Conservation (phyloP, 345 rosid species). For the Pistacia vera region DNA sequence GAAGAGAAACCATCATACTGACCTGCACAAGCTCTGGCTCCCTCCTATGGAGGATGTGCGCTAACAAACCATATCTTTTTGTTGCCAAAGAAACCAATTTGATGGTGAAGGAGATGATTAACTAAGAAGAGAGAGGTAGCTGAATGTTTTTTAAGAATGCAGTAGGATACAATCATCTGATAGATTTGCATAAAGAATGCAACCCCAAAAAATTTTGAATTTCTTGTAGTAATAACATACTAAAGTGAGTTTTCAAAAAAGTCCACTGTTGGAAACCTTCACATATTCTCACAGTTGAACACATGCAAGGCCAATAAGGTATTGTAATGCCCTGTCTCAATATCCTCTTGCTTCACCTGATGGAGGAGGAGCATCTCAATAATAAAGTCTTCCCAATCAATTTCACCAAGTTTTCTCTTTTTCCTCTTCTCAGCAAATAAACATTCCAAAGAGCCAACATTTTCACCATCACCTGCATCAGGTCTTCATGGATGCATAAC, state of each 20-base stretch:
- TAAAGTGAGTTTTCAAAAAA: too few species aligned
- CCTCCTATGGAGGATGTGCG: constrained; percentile 97
- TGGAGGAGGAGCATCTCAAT: constrained; percentile 79
- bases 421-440: constrained; percentile 36
- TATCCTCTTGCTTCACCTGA: constrained; percentile 72
- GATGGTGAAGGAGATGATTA: constrained; percentile 12
- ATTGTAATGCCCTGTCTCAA: constrained; percentile 80
- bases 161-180: constrained; percentile 95
- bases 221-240: too few species aligned
- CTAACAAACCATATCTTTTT: constrained; percentile 98
- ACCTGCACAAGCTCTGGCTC: constrained; percentile 87
- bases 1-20: constrained; percentile 18
- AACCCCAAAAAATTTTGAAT: constrained; percentile 36
- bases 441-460: constrained; percentile 10
- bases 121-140: constrained; percentile 4
- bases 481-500: constrained; percentile 45
- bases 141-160: constrained; percentile 3
- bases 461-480: constrained; percentile 18
- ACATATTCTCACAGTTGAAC: constrained; percentile 53
- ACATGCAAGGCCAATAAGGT: constrained; percentile 65
- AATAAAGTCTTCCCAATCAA: constrained; percentile 88
- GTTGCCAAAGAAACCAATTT: constrained; percentile 42
- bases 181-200: constrained; percentile 83
- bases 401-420: constrained; percentile 41
- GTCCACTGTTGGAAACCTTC: background rate